phyloP scores from a whole-genome alignment of 1,284 basidiomycete species.

The Veloboletus limbatus region DNA sequence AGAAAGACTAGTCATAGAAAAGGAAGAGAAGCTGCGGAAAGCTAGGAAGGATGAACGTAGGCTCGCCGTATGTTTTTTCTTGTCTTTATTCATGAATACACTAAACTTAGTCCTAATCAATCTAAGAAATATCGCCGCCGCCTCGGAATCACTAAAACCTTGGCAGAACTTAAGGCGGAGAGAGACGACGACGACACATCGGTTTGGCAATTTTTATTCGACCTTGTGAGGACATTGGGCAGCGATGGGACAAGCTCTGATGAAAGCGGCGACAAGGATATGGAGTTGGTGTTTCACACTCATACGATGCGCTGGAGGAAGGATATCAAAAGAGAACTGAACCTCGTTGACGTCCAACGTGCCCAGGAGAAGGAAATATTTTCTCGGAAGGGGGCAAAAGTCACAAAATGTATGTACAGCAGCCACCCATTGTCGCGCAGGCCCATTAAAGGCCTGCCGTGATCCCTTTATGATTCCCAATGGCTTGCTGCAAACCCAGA shows the following conservation, averaged over 20 bases:
- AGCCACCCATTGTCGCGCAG: not conserved
- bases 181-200: not conserved
- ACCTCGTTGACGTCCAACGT: conserved; percentile 5
- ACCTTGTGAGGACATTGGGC: conserved; percentile 1
- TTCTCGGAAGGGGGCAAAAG: not conserved
- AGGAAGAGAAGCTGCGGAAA: not conserved
- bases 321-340: conserved; percentile 7
- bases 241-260: conserved; percentile 15
- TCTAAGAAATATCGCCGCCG: conserved; percentile 1
- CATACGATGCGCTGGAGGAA: conserved; percentile 5
- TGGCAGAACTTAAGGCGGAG: not conserved
- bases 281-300: not conserved
- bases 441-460: not conserved
- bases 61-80: not conserved
- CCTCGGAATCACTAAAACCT: not conserved
- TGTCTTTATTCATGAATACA: too few relatives aligned
- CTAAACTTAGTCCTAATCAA: not conserved
- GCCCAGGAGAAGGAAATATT: not conserved
- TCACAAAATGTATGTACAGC: not conserved
- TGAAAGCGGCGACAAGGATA: conserved; percentile 9
- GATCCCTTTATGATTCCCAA: not conserved
- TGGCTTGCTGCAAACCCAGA: not conserved
- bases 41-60: not conserved
- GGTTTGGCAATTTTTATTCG: conserved; percentile 5
- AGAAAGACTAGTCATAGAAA: not conserved